Base-by-base conservation (phyloP, 768 basidiomycete species). In the Boletus barrowsii region DNA sequence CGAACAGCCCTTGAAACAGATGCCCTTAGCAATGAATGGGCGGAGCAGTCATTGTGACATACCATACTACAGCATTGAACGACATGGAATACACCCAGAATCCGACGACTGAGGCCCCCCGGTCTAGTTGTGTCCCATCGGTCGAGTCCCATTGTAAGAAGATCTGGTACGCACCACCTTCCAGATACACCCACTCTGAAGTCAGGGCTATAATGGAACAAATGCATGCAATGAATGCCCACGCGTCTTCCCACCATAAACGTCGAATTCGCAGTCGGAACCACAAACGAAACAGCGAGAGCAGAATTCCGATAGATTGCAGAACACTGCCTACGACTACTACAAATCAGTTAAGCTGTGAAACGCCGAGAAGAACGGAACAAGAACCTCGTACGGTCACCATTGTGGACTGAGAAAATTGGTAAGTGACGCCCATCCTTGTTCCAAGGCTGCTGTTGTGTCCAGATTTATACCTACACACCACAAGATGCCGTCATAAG, bases 201-300 rank as follows among this genome's bases (percentile, higher is more conserved):
- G 17, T 33, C 40, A 67, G 14, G 20, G 51, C 43, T n/a, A 42
- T 7, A 30, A 45, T 45, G 24, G 46, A 55, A 47, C 43, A 52
- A 7, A 54, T 9, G 24, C 45, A 49, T 30, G 55, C 62, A 37
- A 62, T 20, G 6, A 45, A 26, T 7, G 61, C 56, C 49, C 52
- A 65, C 1, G 50, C 49, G n/a, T 68, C 66, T 24, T 66, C 66
- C 60, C 63, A 68, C 57, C 63, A 57, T 18, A 60, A 41, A 6
- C 64, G 50, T 53, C 35, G 52, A 32, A 66, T 58, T 35, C 13
- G 10, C 33, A 35, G 33, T 11, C 64, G 59, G 18, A 59, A 59
- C 48, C 49, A 58, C 40, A 62, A 53, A 18, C 64, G 64, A 55
- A 61, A 59, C 13, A 66, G 22, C 2, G 54, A 48, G 14, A 54